Evolutionary conservation across 2,329 filamentous ascomycete species (phyloP).

Genomic region (Talaromyces atroroseus): DNA sequence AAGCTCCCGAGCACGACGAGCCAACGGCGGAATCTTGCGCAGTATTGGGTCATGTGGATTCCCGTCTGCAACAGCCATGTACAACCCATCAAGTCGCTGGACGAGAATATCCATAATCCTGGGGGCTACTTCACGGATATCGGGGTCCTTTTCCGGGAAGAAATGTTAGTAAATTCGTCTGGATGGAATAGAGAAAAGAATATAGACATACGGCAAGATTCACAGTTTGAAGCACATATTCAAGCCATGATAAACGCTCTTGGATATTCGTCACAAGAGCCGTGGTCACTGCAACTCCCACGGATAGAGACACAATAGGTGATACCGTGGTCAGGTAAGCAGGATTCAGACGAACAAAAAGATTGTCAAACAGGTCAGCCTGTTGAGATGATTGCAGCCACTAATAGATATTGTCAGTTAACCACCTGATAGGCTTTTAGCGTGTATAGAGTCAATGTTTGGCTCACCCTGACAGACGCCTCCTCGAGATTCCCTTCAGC

Average conservation of each 20-base stretch:
- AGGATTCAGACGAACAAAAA: slow-evolving; percentile 55
- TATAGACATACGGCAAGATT: slow-evolving; percentile 46
- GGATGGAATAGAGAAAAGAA: background rate
- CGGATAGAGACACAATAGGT: slow-evolving; percentile 55
- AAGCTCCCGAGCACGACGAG: slow-evolving; percentile 38
- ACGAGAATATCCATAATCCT: slow-evolving; percentile 57
- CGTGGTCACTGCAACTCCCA: slow-evolving; percentile 57
- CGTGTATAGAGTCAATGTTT: background rate
- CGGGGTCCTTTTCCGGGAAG: slow-evolving; percentile 40
- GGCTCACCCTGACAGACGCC: slow-evolving; percentile 40
- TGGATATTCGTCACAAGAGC: slow-evolving; percentile 49
- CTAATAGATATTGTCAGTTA: slow-evolving; percentile 27
- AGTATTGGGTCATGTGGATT: slow-evolving; percentile 49
- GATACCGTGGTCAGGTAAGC: slow-evolving; percentile 51
- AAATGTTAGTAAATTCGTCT: background rate
- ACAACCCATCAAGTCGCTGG: slow-evolving; percentile 52
- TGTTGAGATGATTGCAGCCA: slow-evolving; percentile 60
- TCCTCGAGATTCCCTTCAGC: slow-evolving; percentile 38
- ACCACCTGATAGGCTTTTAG: slow-evolving; percentile 3
- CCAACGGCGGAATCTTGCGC: slow-evolving; percentile 45
- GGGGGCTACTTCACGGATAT: slow-evolving; percentile 53
- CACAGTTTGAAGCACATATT: slow-evolving; percentile 50
- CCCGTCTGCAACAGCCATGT: slow-evolving; percentile 52
- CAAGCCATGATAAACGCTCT: slow-evolving; percentile 56
- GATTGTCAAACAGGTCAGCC: slow-evolving; percentile 55